Conservation (phyloP, 305 asterid genomes). For the Ruellia speciosa region DNA sequence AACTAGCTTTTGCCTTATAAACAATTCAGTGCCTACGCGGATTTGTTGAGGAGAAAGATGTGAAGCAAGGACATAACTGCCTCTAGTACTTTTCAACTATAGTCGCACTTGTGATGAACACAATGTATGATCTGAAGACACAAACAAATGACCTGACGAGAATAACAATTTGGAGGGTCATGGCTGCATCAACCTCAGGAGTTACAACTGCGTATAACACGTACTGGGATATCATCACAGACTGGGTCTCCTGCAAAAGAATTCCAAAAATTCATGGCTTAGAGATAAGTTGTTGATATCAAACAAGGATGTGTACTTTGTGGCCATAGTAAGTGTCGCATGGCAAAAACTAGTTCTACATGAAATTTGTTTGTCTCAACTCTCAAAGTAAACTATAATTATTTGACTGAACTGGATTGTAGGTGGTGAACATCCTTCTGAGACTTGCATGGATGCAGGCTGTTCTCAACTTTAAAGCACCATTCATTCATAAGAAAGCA, state of each 20-base stretch:
- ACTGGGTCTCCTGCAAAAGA: constrained; percentile 58
- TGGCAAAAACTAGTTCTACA: not conserved
- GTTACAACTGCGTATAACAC: constrained; percentile 52
- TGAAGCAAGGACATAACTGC: not conserved
- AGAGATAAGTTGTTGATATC: constrained; percentile 73
- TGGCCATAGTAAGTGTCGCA: constrained; percentile 52
- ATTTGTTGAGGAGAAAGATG: not conserved
- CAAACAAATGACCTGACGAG: constrained; percentile 16
- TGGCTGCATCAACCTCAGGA: constrained; percentile 64
- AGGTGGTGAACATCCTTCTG: constrained; percentile 58
- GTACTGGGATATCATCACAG: constrained; percentile 73
- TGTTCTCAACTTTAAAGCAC: constrained; percentile 42
- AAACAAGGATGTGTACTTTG: constrained; percentile 54
- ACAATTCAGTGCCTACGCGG: not conserved
- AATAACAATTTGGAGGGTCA: constrained; percentile 32
- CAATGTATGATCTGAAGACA: constrained; percentile 27
- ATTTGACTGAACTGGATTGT: constrained; percentile 20
- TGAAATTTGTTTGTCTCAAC: not conserved
- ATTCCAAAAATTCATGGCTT: constrained; percentile 64
- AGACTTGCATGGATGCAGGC: constrained; percentile 90
- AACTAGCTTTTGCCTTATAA: not conserved
- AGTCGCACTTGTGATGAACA: constrained; percentile 61
- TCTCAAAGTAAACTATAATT: not conserved
- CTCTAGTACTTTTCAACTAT: constrained; percentile 57
- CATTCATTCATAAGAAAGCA: constrained; percentile 51